phyloP scores from a whole-genome alignment of 1,284 basidiomycete species.

The Ceratobasidium sp. region DNA sequence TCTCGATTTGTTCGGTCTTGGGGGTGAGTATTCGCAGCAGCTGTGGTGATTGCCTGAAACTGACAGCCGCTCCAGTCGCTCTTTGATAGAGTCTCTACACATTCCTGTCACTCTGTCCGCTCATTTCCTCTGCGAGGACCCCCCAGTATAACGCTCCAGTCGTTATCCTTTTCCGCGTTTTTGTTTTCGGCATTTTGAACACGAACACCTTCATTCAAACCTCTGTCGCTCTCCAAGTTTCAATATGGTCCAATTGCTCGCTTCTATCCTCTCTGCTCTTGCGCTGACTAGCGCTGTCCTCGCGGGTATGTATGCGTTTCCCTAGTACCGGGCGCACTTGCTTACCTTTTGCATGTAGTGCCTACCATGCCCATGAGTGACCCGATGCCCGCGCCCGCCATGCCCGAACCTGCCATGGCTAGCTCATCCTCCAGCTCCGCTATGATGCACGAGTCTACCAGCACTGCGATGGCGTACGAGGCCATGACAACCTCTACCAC shows the following conservation, averaged over 20 bases:
- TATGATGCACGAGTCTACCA: slow-evolving; percentile 20
- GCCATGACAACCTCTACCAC: slow-evolving; percentile 15
- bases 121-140: slow-evolving; percentile 42
- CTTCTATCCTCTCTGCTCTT: slow-evolving; percentile 35
- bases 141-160: slow-evolving; percentile 21
- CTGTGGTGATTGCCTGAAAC: slow-evolving; percentile 20
- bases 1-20: slow-evolving; percentile 42
- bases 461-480: slow-evolving; percentile 25
- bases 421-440: slow-evolving; percentile 46
- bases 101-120: slow-evolving; percentile 32
- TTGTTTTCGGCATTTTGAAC: slow-evolving; percentile 28
- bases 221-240: slow-evolving; percentile 22
- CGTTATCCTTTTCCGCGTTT: slow-evolving; percentile 32
- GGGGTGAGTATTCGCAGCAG: slow-evolving; percentile 35
- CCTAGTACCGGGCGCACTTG: background rate
- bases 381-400: slow-evolving; percentile 27
- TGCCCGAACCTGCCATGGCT: slow-evolving; percentile 29
- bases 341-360: background rate
- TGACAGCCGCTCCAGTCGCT: slow-evolving; percentile 31
- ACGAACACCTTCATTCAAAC: slow-evolving; percentile 26
- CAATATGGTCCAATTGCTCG: slow-evolving; percentile 38
- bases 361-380: slow-evolving; percentile 21
- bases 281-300: slow-evolving; percentile 37
- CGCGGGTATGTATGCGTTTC: slow-evolving; percentile 28
- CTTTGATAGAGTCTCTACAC: slow-evolving; percentile 43